Conservation (phyloP, 345 rosid genomes). For the Passiflora organensis region DNA sequence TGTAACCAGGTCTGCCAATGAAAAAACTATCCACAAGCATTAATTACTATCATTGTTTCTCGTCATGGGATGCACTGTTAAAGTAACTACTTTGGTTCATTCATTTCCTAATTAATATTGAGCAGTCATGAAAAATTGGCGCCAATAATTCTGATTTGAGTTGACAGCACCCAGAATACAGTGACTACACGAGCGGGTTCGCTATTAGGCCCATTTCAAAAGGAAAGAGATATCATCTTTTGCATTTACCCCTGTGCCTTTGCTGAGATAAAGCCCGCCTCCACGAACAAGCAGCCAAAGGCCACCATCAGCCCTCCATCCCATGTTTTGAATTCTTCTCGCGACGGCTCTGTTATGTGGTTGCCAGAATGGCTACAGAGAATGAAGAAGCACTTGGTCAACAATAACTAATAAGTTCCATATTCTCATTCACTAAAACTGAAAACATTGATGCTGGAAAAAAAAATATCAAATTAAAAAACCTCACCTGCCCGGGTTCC, state of each 20-base stretch:
- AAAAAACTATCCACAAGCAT: no score
- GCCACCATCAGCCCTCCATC: slow-evolving; percentile 98
- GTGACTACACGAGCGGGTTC: no score
- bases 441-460: neutral
- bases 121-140: no score
- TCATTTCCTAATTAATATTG: no score
- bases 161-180: no score
- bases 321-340: slow-evolving; percentile 95
- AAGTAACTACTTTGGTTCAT: no score
- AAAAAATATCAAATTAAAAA: neutral
- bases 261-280: slow-evolving; percentile 95
- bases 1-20: no score
- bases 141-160: no score
- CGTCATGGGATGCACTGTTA: no score
- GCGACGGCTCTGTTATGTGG: slow-evolving; percentile 98
- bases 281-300: slow-evolving; percentile 99
- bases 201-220: no score
- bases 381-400: neutral
- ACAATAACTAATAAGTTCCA: neutral
- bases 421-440: neutral
- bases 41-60: no score
- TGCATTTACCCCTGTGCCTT: slow-evolving; percentile 80
- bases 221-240: slow-evolving; percentile 1
- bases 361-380: slow-evolving; percentile 81
- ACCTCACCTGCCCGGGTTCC: slow-evolving; percentile 90